Base-by-base conservation (phyloP, 805 yeast species). In the Candida quercuum region DNA sequence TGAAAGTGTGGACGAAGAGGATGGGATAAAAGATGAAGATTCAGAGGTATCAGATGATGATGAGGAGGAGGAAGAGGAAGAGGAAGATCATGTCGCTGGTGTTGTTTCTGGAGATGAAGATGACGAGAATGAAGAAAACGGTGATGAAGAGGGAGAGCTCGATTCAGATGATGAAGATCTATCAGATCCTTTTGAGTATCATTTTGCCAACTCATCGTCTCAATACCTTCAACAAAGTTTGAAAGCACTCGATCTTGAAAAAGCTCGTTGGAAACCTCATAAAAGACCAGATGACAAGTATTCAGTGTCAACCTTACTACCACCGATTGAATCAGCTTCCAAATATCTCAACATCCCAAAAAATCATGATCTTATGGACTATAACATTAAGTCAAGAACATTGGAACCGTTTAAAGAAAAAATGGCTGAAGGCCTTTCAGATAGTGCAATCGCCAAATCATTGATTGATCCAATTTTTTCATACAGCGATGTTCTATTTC, bases 121-220 rank as follows among this genome's bases (percentile, higher is more conserved):
- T 3, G 46, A 39, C 5, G 56, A 29, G 1, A 57, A 29, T 3
- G 46, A 46, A 5, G 49, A 45, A 18, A 54, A 50, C 15, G 48
- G 52, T 32, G 51, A 48, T 28, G 58, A 57, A 35, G 47, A 48
- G 27, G 53, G 56, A 50, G 44, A 61, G 45, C 40, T 54, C 39
- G 52, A 26, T 13, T 51, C 17, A 9, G 62, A 56, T 21, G 63
- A 56, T 16, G 68, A 68, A 26, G 65, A 61, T 33, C 69, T 63
- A 10, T 55, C 60, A 7, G 96, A 91, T 60, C 86, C 95, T 0
- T 88, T 85, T 49, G 85, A 84, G 43, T 52, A 61, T 11, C 98
- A 89, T 57, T 89, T 83, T 59, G 81, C 79, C 33, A 61, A 66
- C 16, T 64, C 73, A 10, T 32, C 61, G 3, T 64, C 61, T 27